phyloP scores from a whole-genome alignment of 1,139 yeast species.

The Hyphopichia burtonii region DNA sequence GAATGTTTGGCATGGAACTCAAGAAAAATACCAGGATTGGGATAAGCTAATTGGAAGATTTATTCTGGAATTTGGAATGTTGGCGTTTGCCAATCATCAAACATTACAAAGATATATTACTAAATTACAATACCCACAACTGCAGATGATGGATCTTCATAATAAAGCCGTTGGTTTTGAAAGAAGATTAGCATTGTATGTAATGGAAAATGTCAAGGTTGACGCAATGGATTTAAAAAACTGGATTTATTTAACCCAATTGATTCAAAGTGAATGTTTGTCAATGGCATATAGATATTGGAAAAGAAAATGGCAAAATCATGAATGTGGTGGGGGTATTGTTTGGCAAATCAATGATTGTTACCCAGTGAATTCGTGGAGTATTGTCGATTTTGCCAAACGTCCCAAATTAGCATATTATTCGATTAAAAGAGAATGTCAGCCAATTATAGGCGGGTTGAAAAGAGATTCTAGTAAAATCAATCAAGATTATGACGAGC shows the following conservation, averaged over 20 bases:
- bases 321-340: constrained; percentile 38
- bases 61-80: constrained; percentile 50
- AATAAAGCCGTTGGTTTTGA: constrained; percentile 46
- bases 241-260: constrained; percentile 50
- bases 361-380: constrained; percentile 52
- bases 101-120: constrained; percentile 31
- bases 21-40: constrained; percentile 45
- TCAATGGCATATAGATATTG: constrained; percentile 45
- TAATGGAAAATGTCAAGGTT: constrained; percentile 40
- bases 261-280: constrained; percentile 52
- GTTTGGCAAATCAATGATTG: constrained; percentile 56
- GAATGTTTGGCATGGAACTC: constrained; percentile 51
- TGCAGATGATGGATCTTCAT: constrained; percentile 36
- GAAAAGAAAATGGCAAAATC: constrained; percentile 45
- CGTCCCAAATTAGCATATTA: constrained; percentile 46
- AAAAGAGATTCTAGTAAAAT: constrained; percentile 18
- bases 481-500: constrained; percentile 2
- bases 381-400: constrained; percentile 38
- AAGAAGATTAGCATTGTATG: constrained; percentile 42
- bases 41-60: constrained; percentile 39
- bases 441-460: constrained; percentile 34
- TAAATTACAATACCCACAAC: constrained; percentile 34
- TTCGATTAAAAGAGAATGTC: constrained; percentile 44
- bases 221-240: constrained; percentile 28
- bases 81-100: constrained; percentile 31